phyloP scores from a whole-genome alignment of 345 rosid species.

The Brassica napus region Da-Ae NC_063436.1:8072501-8073000 shows the following conservation, averaged over 20 bases:
- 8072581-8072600: conserved; percentile 1
- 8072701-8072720: conserved; percentile 7
- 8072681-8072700: conserved; percentile 6
- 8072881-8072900: background rate
- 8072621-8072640: background rate
- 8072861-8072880: background rate
- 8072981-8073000: background rate
- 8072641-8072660: background rate
- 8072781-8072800: background rate
- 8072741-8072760: background rate
- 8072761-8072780: conserved; percentile 4
- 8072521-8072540: conserved; percentile 47
- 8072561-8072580: conserved; percentile 82
- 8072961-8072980: conserved; percentile 7
- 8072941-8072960: conserved; percentile 17
- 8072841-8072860: background rate
- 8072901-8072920: conserved; percentile 19
- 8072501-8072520: conserved; percentile 85
- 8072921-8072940: background rate
- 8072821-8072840: conserved; percentile 2
- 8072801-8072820: background rate
- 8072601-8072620: conserved; percentile 8
- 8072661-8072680: background rate
- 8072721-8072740: background rate
- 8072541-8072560: conserved; percentile 51